These are phyloP conservation scores for Protomyces inouyei DNA, from an alignment of 1,139 yeast species.

Conservation along the genomic window DNA sequence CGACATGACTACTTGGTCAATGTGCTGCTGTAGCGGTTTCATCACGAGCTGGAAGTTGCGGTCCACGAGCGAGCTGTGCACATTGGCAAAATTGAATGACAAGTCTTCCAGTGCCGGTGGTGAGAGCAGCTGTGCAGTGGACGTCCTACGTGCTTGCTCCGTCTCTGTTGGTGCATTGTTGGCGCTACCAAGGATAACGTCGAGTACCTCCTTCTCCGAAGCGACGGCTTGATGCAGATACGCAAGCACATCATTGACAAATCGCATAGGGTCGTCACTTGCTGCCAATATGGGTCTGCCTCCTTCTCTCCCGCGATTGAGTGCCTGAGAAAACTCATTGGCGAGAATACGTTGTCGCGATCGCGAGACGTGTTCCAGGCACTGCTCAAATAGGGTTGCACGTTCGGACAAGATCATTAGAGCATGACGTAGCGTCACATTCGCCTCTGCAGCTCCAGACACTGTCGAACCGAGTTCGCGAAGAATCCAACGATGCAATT, in stretches of 20 bases:
- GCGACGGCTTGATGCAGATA: constrained; percentile 85
- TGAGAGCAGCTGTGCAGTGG: not conserved
- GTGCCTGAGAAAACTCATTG: constrained; percentile 49
- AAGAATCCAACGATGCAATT: constrained; percentile 45
- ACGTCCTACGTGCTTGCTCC: constrained; percentile 31
- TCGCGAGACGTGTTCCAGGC: constrained; percentile 38
- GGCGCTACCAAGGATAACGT: constrained; percentile 47
- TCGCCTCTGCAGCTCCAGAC: constrained; percentile 21
- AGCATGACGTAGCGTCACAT: constrained; percentile 35
- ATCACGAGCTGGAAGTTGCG: constrained; percentile 9
- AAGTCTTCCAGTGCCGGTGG: constrained; percentile 1
- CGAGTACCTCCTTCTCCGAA: constrained; percentile 75
- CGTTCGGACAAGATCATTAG: constrained; percentile 40
- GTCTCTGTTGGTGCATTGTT: constrained; percentile 38
- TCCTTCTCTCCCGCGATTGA: constrained; percentile 43
- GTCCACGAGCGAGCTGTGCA: constrained; percentile 19
- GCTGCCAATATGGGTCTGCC: constrained; percentile 56
- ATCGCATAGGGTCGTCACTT: constrained; percentile 76
- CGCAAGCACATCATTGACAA: constrained; percentile 82
- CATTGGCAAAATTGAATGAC: not conserved
- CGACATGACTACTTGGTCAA: constrained; percentile 64
- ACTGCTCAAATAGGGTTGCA: constrained; percentile 40
- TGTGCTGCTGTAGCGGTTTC: constrained; percentile 37
- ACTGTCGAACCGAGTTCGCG: constrained; percentile 38
- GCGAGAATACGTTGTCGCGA: constrained; percentile 38